Base-by-base conservation (phyloP, 257 asterid genomes). In the Mitragyna speciosa region DNA sequence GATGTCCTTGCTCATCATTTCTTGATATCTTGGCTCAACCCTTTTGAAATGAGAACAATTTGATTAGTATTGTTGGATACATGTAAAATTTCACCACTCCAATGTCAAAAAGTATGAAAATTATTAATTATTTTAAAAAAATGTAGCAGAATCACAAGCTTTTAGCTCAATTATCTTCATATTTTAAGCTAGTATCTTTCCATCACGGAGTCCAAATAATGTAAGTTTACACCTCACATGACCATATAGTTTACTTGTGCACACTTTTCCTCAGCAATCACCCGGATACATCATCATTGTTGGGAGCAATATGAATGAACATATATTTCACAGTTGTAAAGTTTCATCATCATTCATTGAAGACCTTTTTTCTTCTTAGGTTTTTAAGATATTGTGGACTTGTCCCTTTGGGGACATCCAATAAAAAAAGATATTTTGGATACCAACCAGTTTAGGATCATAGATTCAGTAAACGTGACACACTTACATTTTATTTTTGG, bases 21-120 rank as follows among this genome's bases (percentile, higher is more conserved):
- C 99, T 89, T 93, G 98, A 79, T 93, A 95, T 83, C 87, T 87
- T 47, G 98, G 99, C 85, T 92, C 92, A 48, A 93, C 85, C 97
- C 97, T 93, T 77, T 65, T 49, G 28, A 39, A 49, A 22, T 9
- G 24, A 72, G 69, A 64, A 66, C 17, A 5, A 14, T 48, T n/a
- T 0, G 1, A 4, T 22, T 2, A 74, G 5, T 2, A 16, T 36
- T 4, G 4, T 0, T n/a, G 6, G 12, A 63, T 41, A 7, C 41
- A 58, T 70, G 70, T 16, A 0, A 30, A 54, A 16, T 58, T 82
- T 64, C 52, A 73, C 58, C 54, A 80, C 41, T n/a, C 63, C 69
- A 59, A 47, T 48, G 30, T 5, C 36, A 79, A 72, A 4, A 51
- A 47, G 68, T 28, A 31, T 0, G 59, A 48, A 48, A 49, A 26